phyloP scores from a whole-genome alignment of 306 rosid genomes.

The Cercis canadensis region DNA sequence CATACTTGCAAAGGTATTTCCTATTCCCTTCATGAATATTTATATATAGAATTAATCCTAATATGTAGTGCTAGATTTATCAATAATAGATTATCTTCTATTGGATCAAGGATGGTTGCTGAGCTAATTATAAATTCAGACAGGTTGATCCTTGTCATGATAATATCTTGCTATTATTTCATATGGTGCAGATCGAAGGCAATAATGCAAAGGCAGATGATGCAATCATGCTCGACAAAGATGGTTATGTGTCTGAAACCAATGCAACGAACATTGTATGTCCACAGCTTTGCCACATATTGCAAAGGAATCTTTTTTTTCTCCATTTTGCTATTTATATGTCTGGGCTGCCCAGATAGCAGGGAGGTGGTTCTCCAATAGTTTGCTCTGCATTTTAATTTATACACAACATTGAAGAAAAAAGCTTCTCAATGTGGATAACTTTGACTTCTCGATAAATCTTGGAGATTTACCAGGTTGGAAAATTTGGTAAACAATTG shows the following conservation, averaged over 20 bases:
- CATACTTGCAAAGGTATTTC: slow-evolving; percentile 85
- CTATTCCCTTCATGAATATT: slow-evolving; percentile 12
- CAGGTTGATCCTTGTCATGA: neutral
- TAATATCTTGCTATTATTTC: slow-evolving; percentile 20
- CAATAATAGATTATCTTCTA: slow-evolving; percentile 4
- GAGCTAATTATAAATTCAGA: slow-evolving; percentile 16
- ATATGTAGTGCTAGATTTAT: slow-evolving; percentile 12
- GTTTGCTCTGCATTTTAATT: neutral
- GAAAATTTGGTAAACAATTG: too few relatives aligned
- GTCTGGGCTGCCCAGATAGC: slow-evolving; percentile 4
- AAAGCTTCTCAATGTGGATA: neutral
- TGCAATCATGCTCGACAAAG: slow-evolving; percentile 89
- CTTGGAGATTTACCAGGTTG: too few relatives aligned
- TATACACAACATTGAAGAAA: neutral
- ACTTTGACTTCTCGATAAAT: too few relatives aligned
- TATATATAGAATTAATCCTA: neutral
- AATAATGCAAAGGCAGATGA: slow-evolving; percentile 84
- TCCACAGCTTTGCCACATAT: slow-evolving; percentile 31
- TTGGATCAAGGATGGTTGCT: neutral
- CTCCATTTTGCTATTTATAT: slow-evolving; percentile 22
- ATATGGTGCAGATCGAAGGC: slow-evolving; percentile 76
- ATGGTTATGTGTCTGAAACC: slow-evolving; percentile 88
- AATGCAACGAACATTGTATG: slow-evolving; percentile 89
- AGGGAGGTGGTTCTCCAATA: slow-evolving; percentile 13
- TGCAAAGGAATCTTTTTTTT: neutral